These are phyloP conservation scores for Neopestalotiopsis sp. DNA, from an alignment of 2,329 filamentous ascomycete genomes.

Conservation along the genomic window DNA sequence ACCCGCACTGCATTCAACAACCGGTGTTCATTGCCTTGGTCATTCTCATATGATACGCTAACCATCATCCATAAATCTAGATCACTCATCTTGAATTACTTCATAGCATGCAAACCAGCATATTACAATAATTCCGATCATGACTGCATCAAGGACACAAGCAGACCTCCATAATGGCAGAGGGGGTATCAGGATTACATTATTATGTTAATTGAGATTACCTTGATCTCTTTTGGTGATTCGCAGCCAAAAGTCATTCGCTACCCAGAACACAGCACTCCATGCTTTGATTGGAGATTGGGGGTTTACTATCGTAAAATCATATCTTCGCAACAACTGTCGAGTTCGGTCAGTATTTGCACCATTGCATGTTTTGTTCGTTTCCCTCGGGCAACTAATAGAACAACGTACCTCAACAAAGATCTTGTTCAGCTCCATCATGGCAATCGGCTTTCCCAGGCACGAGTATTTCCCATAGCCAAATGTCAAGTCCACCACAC, in stretches of 20 bases:
- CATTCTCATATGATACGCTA: too few relatives aligned
- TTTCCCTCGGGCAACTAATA: too few relatives aligned
- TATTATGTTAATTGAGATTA: neutral
- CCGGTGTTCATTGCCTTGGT: too few relatives aligned
- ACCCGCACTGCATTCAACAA: too few relatives aligned
- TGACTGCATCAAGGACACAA: neutral
- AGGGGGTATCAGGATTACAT: conserved; percentile 6
- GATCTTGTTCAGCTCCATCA: conserved; percentile 50
- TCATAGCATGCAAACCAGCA: too few relatives aligned
- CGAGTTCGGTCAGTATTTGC: neutral
- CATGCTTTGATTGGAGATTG: conserved; percentile 26
- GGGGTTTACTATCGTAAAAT: conserved; percentile 30
- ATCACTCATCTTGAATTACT: too few relatives aligned
- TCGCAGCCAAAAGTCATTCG: conserved; percentile 31
- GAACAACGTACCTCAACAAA: conserved; percentile 44
- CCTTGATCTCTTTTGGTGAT: conserved; percentile 22
- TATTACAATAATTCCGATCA: too few relatives aligned
- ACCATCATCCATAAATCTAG: too few relatives aligned
- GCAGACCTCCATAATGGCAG: neutral
- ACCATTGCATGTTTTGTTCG: neutral
- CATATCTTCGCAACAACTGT: conserved; percentile 29
- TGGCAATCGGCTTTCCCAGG: conserved; percentile 48
- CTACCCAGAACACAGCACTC: conserved; percentile 31
- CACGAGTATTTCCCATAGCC: conserved; percentile 45
- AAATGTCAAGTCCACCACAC: conserved; percentile 44